Base-by-base conservation (phyloP, 2,329 filamentous ascomycete species). In the Shiraia sp. region DNA sequence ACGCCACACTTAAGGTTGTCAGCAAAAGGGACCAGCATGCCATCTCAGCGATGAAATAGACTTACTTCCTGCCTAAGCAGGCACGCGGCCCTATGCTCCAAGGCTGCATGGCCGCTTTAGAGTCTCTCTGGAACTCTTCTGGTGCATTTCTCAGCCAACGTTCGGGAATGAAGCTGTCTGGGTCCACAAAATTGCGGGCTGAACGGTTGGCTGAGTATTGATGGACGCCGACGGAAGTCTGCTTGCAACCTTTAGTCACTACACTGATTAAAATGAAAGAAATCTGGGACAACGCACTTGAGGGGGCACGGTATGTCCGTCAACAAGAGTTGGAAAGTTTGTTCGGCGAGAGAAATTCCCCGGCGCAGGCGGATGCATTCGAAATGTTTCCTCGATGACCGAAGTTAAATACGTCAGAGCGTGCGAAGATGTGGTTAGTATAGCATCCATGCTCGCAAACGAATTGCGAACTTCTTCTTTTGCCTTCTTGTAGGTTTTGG, bases 341-440 rank as follows among this genome's bases (percentile, higher is more conserved):
- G 19, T 36, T 24, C 8, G 6, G 13, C 65, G 52, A 3, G 69
- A 62, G n/a, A 64, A 38, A 10, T 55, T 52, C 16, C 42, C 47
- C 4, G 68, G 53, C 6, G 65, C 63, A 12, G 69, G 68, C 1
- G 71, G 71, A 32, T 69, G 72, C 7, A 71, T 32, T 7, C 70
- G 61, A 19, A 72, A 39, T 1, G 50, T 55, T 40, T 74, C 71
- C 26, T 70, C 58, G 1, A 73, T 45, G 16, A 61, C 62, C 4
- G 65, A 66, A 28, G 57, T 53, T 17, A 72, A 31, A 38, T 66
- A 72, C 10, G 42, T 40, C 1, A 60, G 34, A 1, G 37, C 27
- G 3, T 40, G 24, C 37, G 69, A 42, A 12, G 40, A 53, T 32
- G 71, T 68, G 2, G 69, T 57, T 1, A 55, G 47, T 4, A 40